Evolutionary conservation across 75 land plant species (phyloP), one percentile per base, ranked within the genome.

Genomic region (Pinus tabuliformis): DNA sequence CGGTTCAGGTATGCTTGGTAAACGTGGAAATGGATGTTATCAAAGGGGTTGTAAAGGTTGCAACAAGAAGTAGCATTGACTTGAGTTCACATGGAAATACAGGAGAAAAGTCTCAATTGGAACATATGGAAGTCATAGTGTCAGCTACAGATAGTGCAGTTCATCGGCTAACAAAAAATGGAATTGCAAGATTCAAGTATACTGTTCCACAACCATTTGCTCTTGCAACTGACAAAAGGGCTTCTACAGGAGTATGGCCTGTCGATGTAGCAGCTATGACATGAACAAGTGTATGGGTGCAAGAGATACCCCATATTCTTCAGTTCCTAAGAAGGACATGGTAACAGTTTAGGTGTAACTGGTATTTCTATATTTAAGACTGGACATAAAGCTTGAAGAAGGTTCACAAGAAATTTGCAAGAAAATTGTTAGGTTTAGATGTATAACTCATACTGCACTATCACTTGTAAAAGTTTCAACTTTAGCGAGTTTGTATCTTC

Each of bases 131-230:
- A 68, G 71, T 37, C 21, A 68, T 24, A n/a, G 9, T 37, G 21
- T 39, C 71, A 68, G 52, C 52, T n/a, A 18, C 21, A n/a, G 71
- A 68, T 68, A 18, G 71, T 68, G 42, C 71, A 42, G 71, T 18
- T 68, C 71, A 68, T 68, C 71, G 42, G 54, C 45, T 52, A 68
- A 39, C n/a, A 68, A 68, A 68, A 68, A 21, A 20, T 77, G 79
- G 75, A 66, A 79, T 22, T 73, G 61, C 78, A 24, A 81, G 84
- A 8, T n/a, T 78, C 6, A 91, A 81, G 20, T 83, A 68, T 33
- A 93, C 91, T 33, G 82, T 89, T 60, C 87, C 95, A 16, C 89
- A 86, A 77, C 96, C 94, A 37, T 91, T 93, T 81, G 78, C 90
- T 75, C 79, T 91, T 22, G 93, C n/a, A n/a, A n/a, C n/a, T n/a